Evolutionary conservation across 2,329 filamentous ascomycete species (phyloP), one percentile per base, ranked within the genome.

Genomic region (Claviceps quebecensis): DNA sequence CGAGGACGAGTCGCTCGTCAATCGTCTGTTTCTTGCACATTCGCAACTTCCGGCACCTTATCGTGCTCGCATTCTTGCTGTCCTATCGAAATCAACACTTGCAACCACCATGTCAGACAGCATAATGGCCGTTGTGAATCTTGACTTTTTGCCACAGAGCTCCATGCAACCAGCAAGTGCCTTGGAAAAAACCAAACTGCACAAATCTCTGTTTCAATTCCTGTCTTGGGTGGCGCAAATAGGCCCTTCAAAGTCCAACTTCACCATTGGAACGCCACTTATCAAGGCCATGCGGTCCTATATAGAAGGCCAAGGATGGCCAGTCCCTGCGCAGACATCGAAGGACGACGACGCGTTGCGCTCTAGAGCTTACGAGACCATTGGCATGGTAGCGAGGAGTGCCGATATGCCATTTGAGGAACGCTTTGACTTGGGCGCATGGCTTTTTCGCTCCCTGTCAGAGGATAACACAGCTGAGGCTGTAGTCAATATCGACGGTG

Each of bases 401-500:
- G 78, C 83, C 4, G 68, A 75, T 2, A 76, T 80, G 57, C 69
- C 81, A 4, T 60, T 79, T 13, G 67, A 68, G 40, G 71, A 75
- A 73, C 60, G 79, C 72, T 52, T 76, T 36, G 56, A 71, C 79
- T 48, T 79, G 79, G 57, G 78, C 0, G 53, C 77, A 48, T 97
- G 88, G 85, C 74, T 97, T 0, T 94, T 97, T 60, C 77, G 77
- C 26, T 91, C 90, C 0, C 72, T 97, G 3, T 83, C 84, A 11
- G 83, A 89, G 57, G 91, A 97, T 59, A 78, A 81, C 0, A 86
- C 81, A 1, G 76, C 81, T 0, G 83, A 85, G 8, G 83, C 90
- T 1, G 84, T 86, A 46, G 82, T 95, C 55, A 93, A 88, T 61
- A 89, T 97, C 51, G 90, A 97, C 59, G 87, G 91, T 49, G 85